Base-by-base conservation (phyloP, 345 rosid species). In the Arabis hirsuta region DNA sequence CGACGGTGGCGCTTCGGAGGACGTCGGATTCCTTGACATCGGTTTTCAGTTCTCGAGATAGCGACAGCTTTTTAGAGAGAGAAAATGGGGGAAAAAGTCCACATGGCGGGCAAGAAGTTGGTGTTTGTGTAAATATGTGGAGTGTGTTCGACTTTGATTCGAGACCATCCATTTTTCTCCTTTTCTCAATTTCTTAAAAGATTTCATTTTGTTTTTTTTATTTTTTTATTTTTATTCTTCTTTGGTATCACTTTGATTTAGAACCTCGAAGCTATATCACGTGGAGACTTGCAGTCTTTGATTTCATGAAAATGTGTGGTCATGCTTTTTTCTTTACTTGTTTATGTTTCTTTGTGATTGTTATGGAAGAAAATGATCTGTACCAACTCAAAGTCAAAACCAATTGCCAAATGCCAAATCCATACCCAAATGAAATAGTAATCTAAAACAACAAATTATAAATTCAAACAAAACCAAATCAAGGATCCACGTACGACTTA, bases 1-100 rank as follows among this genome's bases (percentile, higher is more conserved):
- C n/a, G 78, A 69, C n/a, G 72, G 87, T 29, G 77, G 76, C 7
- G 74, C 76, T 61, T 85, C 73, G 26, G 51, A 73, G 46, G 65
- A 42, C 32, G 81, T 65, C 38, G 80, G 79, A 41, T 32, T 77
- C 22, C 78, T 51, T 16, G 85, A 47, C 22, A 72, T 67, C 47
- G 29, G 32, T 44, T 34, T 36, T 44, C 6, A 42, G 22, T 26
- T 62, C 53, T 36, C 9, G 41, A 62, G 74, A 42, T 16, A 55
- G 19, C 54, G 31, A 34, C 50, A 22, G 24, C 10, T 53, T 58
- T 58, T 31, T 42, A 22, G 60, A 62, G 65, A 72, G 44, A 66
- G 72, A 79, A 50, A 51, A 44, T 8, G 70, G 11, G 12, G 71
- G 12, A 13, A 2, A 5, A 14, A 22, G 8, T 60, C 65, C 62